phyloP scores from a whole-genome alignment of 768 basidiomycete species.

The Naganishia friedmannii region DNA sequence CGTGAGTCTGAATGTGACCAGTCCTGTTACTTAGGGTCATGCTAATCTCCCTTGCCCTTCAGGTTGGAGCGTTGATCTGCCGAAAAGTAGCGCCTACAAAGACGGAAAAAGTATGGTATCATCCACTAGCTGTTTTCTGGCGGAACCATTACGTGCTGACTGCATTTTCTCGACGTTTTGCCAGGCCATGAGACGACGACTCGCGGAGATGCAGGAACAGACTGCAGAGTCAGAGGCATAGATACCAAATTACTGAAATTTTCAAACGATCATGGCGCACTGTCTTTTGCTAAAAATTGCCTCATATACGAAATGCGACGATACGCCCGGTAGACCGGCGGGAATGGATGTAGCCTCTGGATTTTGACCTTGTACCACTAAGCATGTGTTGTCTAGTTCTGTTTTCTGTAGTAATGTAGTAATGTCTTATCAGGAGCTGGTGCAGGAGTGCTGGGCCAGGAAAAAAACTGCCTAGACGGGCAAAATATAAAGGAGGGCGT shows the following conservation, averaged over 20 bases:
- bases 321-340: background rate
- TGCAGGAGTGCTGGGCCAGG: no score
- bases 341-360: background rate
- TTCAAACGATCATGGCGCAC: no score
- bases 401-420: background rate
- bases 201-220: constrained; percentile 69
- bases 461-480: no score
- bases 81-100: constrained; percentile 82
- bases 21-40: background rate
- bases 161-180: background rate
- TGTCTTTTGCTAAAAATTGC: no score
- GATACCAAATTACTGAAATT: background rate
- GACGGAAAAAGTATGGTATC: constrained; percentile 65
- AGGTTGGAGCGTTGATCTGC: constrained; percentile 71
- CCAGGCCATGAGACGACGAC: constrained; percentile 68
- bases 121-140: constrained; percentile 37
- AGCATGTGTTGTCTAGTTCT: background rate
- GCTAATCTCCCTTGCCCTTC: constrained; percentile 19
- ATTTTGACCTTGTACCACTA: background rate
- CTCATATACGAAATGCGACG: background rate
- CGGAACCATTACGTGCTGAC: background rate
- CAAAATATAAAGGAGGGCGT: no score
- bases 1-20: constrained; percentile 45
- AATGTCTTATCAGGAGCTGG: background rate
- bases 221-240: constrained; percentile 57